A percentile compares a stretch with the other conserved stretches of the same genome.
phyloP scores from a whole-genome alignment of 495 filamentous ascomycete species.

The Hyaloscypha finlandica region DNA sequence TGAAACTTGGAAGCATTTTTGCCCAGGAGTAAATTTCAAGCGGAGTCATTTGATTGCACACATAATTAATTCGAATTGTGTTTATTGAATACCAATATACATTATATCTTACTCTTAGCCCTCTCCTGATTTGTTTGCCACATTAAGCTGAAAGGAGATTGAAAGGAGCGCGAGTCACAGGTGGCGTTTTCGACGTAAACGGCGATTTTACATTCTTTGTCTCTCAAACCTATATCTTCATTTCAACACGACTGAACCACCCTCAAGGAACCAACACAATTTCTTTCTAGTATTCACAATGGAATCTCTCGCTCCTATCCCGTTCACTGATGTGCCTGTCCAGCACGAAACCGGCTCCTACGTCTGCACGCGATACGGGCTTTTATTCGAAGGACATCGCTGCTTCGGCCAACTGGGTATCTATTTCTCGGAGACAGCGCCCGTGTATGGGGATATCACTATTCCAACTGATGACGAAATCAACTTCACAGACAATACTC shows the following conservation, averaged over 20 bases:
- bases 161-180: too few species aligned
- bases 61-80: background rate
- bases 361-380: background rate
- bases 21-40: background rate
- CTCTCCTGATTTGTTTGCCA: background rate
- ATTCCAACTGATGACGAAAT: background rate
- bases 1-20: background rate
- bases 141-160: too few species aligned
- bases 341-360: background rate
- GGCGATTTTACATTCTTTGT: background rate
- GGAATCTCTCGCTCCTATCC: background rate
- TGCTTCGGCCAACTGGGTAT: background rate
- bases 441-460: background rate
- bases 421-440: background rate
- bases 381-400: background rate
- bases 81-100: background rate
- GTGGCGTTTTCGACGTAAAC: background rate
- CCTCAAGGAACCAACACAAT: too few species aligned
- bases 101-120: background rate
- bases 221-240: too few species aligned
- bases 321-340: background rate
- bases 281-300: too few species aligned
- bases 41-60: background rate
- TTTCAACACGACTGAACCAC: too few species aligned
- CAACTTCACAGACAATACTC: too few species aligned